These are phyloP conservation scores for Rhododendron mucronatum DNA, from an alignment of 148 eudicot genomes.

Conservation along the genomic window DNA sequence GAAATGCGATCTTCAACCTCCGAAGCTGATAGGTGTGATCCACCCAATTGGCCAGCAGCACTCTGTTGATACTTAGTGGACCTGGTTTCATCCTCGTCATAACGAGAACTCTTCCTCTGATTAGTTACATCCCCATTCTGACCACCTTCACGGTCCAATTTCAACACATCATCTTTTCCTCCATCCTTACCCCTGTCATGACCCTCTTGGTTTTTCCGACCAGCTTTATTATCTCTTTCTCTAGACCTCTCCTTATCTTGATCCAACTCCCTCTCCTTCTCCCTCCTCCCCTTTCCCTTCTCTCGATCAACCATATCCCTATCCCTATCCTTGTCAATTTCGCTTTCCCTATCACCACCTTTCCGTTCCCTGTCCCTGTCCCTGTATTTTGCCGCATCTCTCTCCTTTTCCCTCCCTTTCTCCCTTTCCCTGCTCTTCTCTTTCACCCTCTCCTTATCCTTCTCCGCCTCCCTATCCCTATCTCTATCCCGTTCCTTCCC, in stretches of 20 bases:
- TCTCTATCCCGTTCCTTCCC: slow-evolving; percentile 43
- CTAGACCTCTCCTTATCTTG: slow-evolving; percentile 46
- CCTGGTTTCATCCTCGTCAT: slow-evolving; percentile 31
- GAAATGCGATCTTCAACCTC: slow-evolving; percentile 61
- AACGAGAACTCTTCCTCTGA: slow-evolving; percentile 22
- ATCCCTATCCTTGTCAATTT: slow-evolving; percentile 30
- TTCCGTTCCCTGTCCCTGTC: slow-evolving; percentile 47
- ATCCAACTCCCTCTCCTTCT: slow-evolving; percentile 53
- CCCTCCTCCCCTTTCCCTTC: slow-evolving; percentile 50
- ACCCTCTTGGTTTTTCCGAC: slow-evolving; percentile 50
- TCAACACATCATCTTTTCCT: slow-evolving; percentile 31
- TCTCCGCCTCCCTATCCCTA: slow-evolving; percentile 34
- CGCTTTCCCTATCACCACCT: slow-evolving; percentile 52
- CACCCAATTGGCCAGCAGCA: slow-evolving; percentile 27
- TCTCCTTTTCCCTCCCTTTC: slow-evolving; percentile 47
- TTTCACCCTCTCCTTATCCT: slow-evolving; percentile 57
- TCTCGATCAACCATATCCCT: slow-evolving; percentile 33
- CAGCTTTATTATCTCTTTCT: slow-evolving; percentile 42
- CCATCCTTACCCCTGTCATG: slow-evolving; percentile 43
- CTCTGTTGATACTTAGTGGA: slow-evolving; percentile 28
- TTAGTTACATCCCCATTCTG: slow-evolving; percentile 28
- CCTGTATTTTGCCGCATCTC: slow-evolving; percentile 22
- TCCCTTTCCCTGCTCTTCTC: slow-evolving; percentile 47
- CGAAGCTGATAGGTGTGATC: slow-evolving; percentile 24
- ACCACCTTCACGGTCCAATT: slow-evolving; percentile 29